Conservation (phyloP, 352 stramenopile genomes). For the Pythium phragmiticola region DNA sequence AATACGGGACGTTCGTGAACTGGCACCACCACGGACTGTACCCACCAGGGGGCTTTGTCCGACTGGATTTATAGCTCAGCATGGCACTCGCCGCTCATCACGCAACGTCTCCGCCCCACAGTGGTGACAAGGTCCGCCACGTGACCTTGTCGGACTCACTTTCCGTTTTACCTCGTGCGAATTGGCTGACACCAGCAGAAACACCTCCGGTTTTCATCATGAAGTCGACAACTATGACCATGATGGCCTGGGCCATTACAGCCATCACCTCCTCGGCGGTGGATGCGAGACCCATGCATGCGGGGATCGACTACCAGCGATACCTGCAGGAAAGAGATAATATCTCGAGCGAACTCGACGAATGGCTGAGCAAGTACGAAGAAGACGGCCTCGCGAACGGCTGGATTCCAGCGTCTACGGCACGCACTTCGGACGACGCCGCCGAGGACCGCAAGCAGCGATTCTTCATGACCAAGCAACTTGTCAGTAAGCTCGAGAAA, state of each 20-base stretch:
- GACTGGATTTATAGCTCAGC: conserved; percentile 1
- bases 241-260: not conserved
- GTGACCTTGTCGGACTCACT: not conserved
- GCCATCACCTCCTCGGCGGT: not conserved
- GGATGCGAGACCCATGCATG: conserved; percentile 26
- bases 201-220: not conserved
- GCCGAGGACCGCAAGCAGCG: conserved; percentile 24
- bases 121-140: not conserved
- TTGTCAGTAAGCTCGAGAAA: conserved; percentile 40
- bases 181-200: not conserved
- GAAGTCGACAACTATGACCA: not conserved
- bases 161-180: conserved; percentile 3
- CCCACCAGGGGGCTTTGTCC: not conserved
- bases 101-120: not conserved
- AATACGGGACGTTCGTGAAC: not conserved
- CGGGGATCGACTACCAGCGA: conserved; percentile 36
- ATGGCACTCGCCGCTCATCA: not conserved
- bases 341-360: conserved; percentile 37
- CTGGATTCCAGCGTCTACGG: conserved; percentile 25
- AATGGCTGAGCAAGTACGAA: conserved; percentile 45
- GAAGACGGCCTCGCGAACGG: conserved; percentile 22
- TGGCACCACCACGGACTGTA: not conserved
- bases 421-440: conserved; percentile 27
- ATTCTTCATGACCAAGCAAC: conserved; percentile 27
- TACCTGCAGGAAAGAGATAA: conserved; percentile 53